Conservation (phyloP, 805 yeast genomes). For the Candida insectalens region DNA sequence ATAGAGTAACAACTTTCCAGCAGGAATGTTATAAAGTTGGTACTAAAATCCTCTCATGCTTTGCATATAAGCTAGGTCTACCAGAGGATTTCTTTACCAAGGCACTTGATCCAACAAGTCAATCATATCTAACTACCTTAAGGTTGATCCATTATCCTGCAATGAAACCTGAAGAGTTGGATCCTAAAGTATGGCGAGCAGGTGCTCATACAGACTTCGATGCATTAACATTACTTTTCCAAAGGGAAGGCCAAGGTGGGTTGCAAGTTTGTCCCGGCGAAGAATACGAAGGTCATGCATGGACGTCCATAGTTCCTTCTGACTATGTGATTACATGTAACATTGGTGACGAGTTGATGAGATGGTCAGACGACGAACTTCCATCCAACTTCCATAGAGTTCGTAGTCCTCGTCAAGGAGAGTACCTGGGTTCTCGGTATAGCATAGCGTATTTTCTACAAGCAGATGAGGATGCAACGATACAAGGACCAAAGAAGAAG, state of each 20-base stretch:
- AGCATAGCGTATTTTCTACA: conserved; percentile 28
- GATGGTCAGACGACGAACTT: conserved; percentile 26
- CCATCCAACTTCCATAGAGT: conserved; percentile 29
- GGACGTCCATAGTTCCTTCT: conserved; percentile 25
- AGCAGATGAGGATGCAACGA: conserved; percentile 24
- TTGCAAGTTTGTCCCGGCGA: conserved; percentile 29
- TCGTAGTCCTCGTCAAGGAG: conserved; percentile 19
- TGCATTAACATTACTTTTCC: conserved; percentile 25
- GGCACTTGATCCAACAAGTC: conserved; percentile 18
- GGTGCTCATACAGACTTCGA: conserved; percentile 30
- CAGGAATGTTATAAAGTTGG: conserved; percentile 18
- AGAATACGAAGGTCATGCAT: conserved; percentile 25
- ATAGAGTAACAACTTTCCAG: conserved; percentile 14
- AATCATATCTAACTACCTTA: conserved; percentile 26
- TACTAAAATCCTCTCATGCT: conserved; percentile 17
- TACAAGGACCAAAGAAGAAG: conserved; percentile 20
- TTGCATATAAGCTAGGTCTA: conserved; percentile 24
- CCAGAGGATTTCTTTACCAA: conserved; percentile 18
- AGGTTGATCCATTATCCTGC: conserved; percentile 25
- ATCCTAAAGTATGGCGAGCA: conserved; percentile 24
- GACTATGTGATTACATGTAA: conserved; percentile 28
- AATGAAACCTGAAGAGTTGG: conserved; percentile 15
- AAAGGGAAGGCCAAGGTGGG: conserved; percentile 27
- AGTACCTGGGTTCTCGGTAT: conserved; percentile 21
- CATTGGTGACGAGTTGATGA: conserved; percentile 30